These are phyloP conservation scores for Tolypocladium nubicola DNA, from an alignment of 2,329 filamentous ascomycete genomes.

Conservation along the genomic window DNA sequence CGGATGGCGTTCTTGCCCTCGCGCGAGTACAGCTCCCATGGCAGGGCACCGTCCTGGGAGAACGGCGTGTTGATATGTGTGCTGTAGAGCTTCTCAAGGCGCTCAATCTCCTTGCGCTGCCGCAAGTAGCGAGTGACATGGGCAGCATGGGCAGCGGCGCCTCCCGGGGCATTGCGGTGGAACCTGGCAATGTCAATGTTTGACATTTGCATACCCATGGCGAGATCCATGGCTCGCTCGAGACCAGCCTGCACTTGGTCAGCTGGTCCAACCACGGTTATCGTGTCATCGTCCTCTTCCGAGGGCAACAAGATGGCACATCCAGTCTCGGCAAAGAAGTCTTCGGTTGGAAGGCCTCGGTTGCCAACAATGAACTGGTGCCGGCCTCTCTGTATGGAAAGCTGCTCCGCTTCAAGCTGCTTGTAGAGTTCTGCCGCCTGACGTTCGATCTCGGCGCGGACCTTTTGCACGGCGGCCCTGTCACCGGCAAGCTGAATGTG, in stretches of 20 bases:
- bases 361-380: conserved; percentile 95
- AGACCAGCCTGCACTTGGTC: conserved; percentile 64
- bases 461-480: conserved; percentile 68
- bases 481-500: conserved; percentile 84
- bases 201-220: conserved; percentile 75
- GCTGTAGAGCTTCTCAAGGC: conserved; percentile 69
- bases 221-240: conserved; percentile 79
- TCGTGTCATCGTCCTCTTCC: conserved; percentile 67
- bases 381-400: conserved; percentile 72
- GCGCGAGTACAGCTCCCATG: conserved; percentile 81
- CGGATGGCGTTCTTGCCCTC: conserved; percentile 75
- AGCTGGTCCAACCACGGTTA: conserved; percentile 75
- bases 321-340: conserved; percentile 85
- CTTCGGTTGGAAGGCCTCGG: conserved; percentile 64
- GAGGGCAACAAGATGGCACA: conserved; percentile 77
- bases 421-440: conserved; percentile 65
- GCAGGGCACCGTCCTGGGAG: conserved; percentile 56
- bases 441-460: conserved; percentile 70
- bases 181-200: conserved; percentile 74
- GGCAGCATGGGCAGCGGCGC: conserved; percentile 68
- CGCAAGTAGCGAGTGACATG: conserved; percentile 82
- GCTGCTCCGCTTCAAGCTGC: conserved; percentile 66
- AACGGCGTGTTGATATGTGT: conserved; percentile 80
- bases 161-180: conserved; percentile 62
- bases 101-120: conserved; percentile 69